Evolutionary conservation across 2,329 filamentous ascomycete species (phyloP), one percentile per base, ranked within the genome.

Genomic region (Zymoseptoria tritici): DNA sequence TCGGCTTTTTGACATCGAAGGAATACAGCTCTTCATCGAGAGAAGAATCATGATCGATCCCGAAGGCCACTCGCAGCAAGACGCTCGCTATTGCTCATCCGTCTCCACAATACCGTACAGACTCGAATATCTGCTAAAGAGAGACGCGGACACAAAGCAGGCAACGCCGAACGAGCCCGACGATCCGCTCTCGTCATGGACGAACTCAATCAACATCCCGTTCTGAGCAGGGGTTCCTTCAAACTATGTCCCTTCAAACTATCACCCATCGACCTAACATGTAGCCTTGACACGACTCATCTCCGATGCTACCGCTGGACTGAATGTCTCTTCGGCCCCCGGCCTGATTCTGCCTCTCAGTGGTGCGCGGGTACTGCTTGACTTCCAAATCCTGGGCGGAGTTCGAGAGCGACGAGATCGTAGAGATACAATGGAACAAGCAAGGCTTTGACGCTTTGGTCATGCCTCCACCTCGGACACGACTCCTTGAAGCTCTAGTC

Each of bases 381-480:
- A 54, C 21, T 3, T 58, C 60, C 2, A 65, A 65, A 54, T 57
- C 49, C n/a, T 67, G 63, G 63, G 60, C 60, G 3, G 57, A 64
- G 36, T 67, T 67, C 55, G 54, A 60, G 16, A 55, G 65, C n/a
- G 61, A 60, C 22, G 57, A 54, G 21, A 59, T 64, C 22, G 8
- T 11, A 1, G 54, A 56, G 9, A 66, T 67, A 7, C 20, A 49
- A 8, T 65, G 58, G 60, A 66, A 66, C 53, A 49, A 60, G 22
- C 52, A 64, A 36, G 65, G 62, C n/a, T 67, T 64, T 22, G 58
- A 62, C 9, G 49, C 54, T 3, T 56, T 67, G 0, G 63, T 65
- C 24, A 57, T 64, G 6, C 59, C 65, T n/a, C 57, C 57, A 13
- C 51, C 57, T n/a, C 59, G 64, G 20, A 66, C 64, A 24, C 58